Evolutionary conservation across 2,329 filamentous ascomycete genomes (phyloP).

Genomic region (Diplodia sapinea): DNA sequence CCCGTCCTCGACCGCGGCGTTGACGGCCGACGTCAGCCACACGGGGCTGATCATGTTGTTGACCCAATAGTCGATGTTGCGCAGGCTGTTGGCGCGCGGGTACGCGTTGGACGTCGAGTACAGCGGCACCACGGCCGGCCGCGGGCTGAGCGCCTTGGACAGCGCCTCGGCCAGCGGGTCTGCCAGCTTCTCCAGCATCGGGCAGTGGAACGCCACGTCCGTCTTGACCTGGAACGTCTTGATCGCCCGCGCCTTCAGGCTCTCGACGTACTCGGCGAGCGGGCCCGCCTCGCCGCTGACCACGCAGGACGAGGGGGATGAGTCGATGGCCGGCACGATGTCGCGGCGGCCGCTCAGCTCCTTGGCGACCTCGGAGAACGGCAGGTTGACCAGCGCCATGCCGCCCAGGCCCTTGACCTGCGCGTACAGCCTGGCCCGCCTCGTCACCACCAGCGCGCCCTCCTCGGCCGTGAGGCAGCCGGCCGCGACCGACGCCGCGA

Average conservation of each 20-base stretch:
- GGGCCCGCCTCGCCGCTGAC: slow-evolving; percentile 40
- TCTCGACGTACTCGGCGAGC: slow-evolving; percentile 36
- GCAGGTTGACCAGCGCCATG: slow-evolving; percentile 44
- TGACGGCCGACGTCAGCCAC: slow-evolving; percentile 45
- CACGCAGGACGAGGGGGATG: slow-evolving; percentile 47
- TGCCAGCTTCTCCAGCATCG: slow-evolving; percentile 44
- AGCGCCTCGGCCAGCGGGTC: slow-evolving; percentile 40
- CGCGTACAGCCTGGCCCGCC: slow-evolving; percentile 44
- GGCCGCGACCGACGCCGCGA: slow-evolving; percentile 48
- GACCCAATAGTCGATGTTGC: slow-evolving; percentile 47
- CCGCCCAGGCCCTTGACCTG: slow-evolving; percentile 42
- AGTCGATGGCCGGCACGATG: slow-evolving; percentile 45
- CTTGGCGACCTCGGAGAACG: slow-evolving; percentile 38
- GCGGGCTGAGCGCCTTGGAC: slow-evolving; percentile 36
- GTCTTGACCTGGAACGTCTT: slow-evolving; percentile 48
- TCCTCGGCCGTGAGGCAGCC: slow-evolving; percentile 44
- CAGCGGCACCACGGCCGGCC: slow-evolving; percentile 36
- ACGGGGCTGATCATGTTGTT: slow-evolving; percentile 51
- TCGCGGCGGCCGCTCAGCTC: slow-evolving; percentile 38
- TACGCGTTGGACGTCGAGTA: slow-evolving; percentile 47
- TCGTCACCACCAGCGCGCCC: slow-evolving; percentile 46
- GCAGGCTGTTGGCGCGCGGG: slow-evolving; percentile 36
- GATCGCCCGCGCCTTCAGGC: slow-evolving; percentile 38
- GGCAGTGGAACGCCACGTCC: slow-evolving; percentile 52
- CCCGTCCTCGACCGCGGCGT: slow-evolving; percentile 47